Evolutionary conservation across 2,329 filamentous ascomycete genomes (phyloP).

Genomic region (Penicillium sp.): DNA sequence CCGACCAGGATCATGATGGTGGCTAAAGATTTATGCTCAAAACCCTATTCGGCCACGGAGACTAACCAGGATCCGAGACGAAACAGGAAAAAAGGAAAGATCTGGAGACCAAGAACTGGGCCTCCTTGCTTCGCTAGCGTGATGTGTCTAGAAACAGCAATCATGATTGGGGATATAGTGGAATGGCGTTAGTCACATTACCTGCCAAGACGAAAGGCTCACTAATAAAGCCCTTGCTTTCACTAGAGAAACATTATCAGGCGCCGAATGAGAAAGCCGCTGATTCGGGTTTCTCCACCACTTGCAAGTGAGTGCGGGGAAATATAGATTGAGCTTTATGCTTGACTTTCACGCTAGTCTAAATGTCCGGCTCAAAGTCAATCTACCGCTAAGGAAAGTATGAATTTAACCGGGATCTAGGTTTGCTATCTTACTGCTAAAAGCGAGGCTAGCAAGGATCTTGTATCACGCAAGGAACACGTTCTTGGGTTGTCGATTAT

Average conservation of each 20-base stretch:
- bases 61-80: slow-evolving; percentile 2
- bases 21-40: neutral
- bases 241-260: neutral
- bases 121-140: neutral
- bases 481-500: no score
- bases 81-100: slow-evolving; percentile 8
- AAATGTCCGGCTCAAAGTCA: neutral
- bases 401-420: neutral
- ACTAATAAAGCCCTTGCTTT: neutral
- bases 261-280: neutral
- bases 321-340: neutral
- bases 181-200: slow-evolving; percentile 12
- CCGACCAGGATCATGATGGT: neutral
- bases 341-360: slow-evolving; percentile 1
- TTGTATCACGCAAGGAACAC: no score
- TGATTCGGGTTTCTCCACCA: slow-evolving; percentile 16
- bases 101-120: neutral
- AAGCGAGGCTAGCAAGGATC: no score
- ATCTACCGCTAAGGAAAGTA: neutral
- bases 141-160: neutral
- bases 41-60: slow-evolving; percentile 19
- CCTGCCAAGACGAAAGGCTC: neutral
- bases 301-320: slow-evolving; percentile 8
- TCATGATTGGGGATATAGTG: slow-evolving; percentile 6
- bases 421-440: no score